Base-by-base conservation (phyloP, 192 early-diverging fungal species). In the Chytriomyces sp. region DNA sequence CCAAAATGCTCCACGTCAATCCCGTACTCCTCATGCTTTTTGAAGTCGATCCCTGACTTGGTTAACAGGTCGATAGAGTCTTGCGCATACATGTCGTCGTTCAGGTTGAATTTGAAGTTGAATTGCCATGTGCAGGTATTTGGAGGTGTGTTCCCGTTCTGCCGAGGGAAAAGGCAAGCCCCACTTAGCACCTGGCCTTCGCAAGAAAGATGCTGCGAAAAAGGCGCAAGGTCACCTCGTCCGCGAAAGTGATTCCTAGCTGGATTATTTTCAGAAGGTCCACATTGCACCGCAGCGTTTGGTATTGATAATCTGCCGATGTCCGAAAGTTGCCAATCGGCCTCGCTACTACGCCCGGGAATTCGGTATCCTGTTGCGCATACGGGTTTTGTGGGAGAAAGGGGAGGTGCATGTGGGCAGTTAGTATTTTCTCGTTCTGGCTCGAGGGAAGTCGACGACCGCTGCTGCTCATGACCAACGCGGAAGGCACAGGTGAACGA, bases 1-100 rank as follows among this genome's bases (percentile, higher is more conserved):
- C 96, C 98, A 86, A 99, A 99, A 71, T 95, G 91, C 41, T 92
- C 89, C 8, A 94, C 89, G 73, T 98, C 93, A 57, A 99, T 96
- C 8, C 98, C 98, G 73, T 89, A 94, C 74, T 98, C 93, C 63
- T 96, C 93, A 77, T 98, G 90, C 75, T 93, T 93, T 74, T 93
- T 89, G 81, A 99, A 99, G 79, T 99, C 96, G 58, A 99, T 98
- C 2, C 98, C 98, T 22, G 95, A 96, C 74, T 99, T 99, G 37
- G 89, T 91, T 74, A 99, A 81, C 52, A 99, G 79, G 58, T 99
- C 98, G 61, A 99, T 98, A 5, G 98, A 99, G 78, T 98, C 94
- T 80, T 96, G 96, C 12, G 98, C 98, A 75, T 96, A 99, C 98
- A 99, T 99, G 81, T 98, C 96, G 40, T 90, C 90, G 56, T 79